These are phyloP conservation scores for Pestalotiopsis sp. DNA, from an alignment of 2,329 filamentous ascomycete genomes.

Conservation along the genomic window DNA sequence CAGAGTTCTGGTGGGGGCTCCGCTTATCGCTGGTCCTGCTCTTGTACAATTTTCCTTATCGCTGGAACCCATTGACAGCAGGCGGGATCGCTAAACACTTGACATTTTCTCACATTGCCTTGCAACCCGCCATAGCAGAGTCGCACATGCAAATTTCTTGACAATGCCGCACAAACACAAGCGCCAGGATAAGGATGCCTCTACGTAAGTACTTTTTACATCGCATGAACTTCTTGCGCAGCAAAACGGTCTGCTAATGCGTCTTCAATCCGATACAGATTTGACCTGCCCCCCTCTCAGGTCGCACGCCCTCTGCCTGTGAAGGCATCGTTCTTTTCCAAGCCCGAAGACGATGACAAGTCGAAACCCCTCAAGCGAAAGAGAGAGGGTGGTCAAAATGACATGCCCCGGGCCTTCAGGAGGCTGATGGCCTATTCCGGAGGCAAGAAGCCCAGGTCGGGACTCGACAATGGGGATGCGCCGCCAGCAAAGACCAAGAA, in stretches of 20 bases:
- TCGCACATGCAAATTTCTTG: not conserved
- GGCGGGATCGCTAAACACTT: not conserved
- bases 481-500: conserved; percentile 35
- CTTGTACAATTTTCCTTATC: not conserved
- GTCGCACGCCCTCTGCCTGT: conserved; percentile 55
- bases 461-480: conserved; percentile 70
- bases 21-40: not conserved
- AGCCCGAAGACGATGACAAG: conserved; percentile 26
- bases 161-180: conserved; percentile 89
- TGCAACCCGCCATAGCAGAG: not conserved
- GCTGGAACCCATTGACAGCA: not conserved
- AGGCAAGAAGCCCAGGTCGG: conserved; percentile 62
- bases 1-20: not conserved
- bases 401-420: conserved; percentile 86
- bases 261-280: conserved; percentile 35
- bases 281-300: conserved; percentile 52
- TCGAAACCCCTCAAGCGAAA: conserved; percentile 48
- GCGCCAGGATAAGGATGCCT: conserved; percentile 59
- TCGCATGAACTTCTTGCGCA: conserved; percentile 17
- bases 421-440: conserved; percentile 78
- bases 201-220: conserved; percentile 45
- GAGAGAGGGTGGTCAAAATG: conserved; percentile 58
- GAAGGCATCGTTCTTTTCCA: conserved; percentile 27
- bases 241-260: conserved; percentile 16
- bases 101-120: not conserved